Conservation (phyloP, 2,329 filamentous ascomycete species). For the Thermothelomyces thermophilus region DNA sequence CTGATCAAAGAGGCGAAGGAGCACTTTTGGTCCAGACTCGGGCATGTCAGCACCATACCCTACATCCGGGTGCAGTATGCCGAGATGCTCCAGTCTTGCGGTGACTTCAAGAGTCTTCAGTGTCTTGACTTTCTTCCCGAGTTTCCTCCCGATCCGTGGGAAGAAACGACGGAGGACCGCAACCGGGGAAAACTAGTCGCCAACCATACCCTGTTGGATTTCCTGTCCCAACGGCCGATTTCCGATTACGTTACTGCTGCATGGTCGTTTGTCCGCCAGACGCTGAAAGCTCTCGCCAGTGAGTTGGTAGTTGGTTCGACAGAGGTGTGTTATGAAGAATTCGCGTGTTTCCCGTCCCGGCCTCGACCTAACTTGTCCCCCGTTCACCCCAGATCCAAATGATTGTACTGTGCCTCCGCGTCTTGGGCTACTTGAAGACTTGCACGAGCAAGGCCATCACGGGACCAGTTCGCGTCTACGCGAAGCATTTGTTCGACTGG, state of each 20-base stretch:
- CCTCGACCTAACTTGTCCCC: neutral
- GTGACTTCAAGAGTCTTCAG: slow-evolving; percentile 12
- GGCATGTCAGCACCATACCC: slow-evolving; percentile 6
- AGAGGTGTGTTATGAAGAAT: slow-evolving; percentile 6
- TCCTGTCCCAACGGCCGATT: slow-evolving; percentile 8
- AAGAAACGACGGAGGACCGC: neutral
- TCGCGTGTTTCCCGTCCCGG: neutral
- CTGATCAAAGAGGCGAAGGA: slow-evolving; percentile 15
- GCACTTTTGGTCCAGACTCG: slow-evolving; percentile 10
- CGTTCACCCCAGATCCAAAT: slow-evolving; percentile 13
- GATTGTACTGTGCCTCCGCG: slow-evolving; percentile 7
- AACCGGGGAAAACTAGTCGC: slow-evolving; percentile 6
- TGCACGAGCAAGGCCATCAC: slow-evolving; percentile 1
- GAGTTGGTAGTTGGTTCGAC: slow-evolving; percentile 11
- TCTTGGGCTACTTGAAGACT: neutral
- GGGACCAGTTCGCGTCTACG: neutral
- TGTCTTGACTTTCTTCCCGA: neutral
- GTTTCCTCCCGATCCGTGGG: neutral
- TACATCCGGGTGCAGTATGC: slow-evolving; percentile 18
- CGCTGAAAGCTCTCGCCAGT: neutral
- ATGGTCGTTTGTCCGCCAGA: neutral
- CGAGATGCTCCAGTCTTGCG: slow-evolving; percentile 14
- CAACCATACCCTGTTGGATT: slow-evolving; percentile 10
- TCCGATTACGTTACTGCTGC: neutral
- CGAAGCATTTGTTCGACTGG: slow-evolving; percentile 6